Evolutionary conservation across 257 asterid species (phyloP).

Genomic region (Asclepias syriaca): DNA sequence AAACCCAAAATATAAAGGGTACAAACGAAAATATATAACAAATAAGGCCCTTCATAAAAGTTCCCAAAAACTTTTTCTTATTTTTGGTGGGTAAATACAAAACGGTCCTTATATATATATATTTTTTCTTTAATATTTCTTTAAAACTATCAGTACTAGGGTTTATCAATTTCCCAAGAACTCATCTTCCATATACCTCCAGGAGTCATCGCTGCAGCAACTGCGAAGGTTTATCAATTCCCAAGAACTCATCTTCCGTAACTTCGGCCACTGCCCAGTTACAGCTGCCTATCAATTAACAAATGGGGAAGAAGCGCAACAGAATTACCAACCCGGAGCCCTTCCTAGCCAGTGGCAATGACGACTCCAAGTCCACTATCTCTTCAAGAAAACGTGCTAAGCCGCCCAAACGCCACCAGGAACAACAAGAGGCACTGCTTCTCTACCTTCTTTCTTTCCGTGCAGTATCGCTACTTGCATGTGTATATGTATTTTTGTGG

Average conservation of each 20-base stretch:
- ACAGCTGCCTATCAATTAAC: background rate
- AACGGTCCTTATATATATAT: no score
- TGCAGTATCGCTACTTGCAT: background rate
- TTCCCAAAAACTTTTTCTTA: background rate
- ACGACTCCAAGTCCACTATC: constrained; percentile 40
- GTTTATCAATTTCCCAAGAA: constrained; percentile 6
- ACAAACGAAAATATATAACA: background rate
- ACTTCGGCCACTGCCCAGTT: background rate
- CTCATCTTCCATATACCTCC: no score
- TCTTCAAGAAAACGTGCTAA: constrained; percentile 57
- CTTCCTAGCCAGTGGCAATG: constrained; percentile 34
- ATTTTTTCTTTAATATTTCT: background rate
- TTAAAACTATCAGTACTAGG: background rate
- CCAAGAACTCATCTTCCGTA: no score
- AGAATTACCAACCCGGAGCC: constrained; percentile 84
- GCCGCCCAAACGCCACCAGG: constrained; percentile 67
- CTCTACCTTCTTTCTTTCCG: background rate
- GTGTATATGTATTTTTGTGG: background rate
- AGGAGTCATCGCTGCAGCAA: no score
- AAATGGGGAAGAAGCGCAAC: constrained; percentile 72
- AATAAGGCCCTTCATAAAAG: background rate
- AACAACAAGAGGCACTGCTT: constrained; percentile 44
- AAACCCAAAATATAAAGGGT: background rate
- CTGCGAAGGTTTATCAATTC: no score
- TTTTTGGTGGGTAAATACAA: no score